Evolutionary conservation across 768 basidiomycete species (phyloP).

Genomic region (Termitomyces sp.): DNA sequence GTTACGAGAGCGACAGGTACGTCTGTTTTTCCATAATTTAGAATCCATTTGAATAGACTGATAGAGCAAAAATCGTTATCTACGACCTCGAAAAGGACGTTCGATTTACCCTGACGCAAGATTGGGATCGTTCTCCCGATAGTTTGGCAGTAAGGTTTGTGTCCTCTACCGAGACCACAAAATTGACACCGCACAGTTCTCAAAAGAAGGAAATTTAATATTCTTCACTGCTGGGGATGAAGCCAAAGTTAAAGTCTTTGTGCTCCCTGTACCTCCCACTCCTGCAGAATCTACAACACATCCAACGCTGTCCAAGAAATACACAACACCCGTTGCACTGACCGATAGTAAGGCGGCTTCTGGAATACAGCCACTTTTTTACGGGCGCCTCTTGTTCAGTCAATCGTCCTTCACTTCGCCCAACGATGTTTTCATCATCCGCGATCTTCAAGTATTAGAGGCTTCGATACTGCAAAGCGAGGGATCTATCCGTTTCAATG

Average conservation of each 20-base stretch:
- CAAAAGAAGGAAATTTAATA: constrained; percentile 59
- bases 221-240: constrained; percentile 76
- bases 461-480: constrained; percentile 30
- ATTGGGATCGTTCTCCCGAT: constrained; percentile 82
- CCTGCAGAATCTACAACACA: constrained; percentile 50
- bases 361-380: constrained; percentile 55
- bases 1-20: constrained; percentile 84
- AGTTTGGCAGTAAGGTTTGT: constrained; percentile 46
- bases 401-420: constrained; percentile 73
- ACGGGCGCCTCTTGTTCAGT: constrained; percentile 64
- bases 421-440: constrained; percentile 71
- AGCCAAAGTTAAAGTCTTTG: constrained; percentile 72
- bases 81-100: constrained; percentile 68
- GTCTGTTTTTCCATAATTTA: constrained; percentile 1
- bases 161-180: not conserved
- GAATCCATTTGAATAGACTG: not conserved
- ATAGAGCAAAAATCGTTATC: constrained; percentile 70
- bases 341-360: constrained; percentile 55
- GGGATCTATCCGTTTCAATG: constrained; percentile 21
- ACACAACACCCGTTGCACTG: constrained; percentile 50
- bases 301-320: constrained; percentile 42
- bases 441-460: constrained; percentile 40
- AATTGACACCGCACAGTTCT: constrained; percentile 49
- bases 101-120: constrained; percentile 68
- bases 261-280: constrained; percentile 60